phyloP scores from a whole-genome alignment of 2,329 filamentous ascomycete genomes.

The Ceratocystiopsis minuta region DNA sequence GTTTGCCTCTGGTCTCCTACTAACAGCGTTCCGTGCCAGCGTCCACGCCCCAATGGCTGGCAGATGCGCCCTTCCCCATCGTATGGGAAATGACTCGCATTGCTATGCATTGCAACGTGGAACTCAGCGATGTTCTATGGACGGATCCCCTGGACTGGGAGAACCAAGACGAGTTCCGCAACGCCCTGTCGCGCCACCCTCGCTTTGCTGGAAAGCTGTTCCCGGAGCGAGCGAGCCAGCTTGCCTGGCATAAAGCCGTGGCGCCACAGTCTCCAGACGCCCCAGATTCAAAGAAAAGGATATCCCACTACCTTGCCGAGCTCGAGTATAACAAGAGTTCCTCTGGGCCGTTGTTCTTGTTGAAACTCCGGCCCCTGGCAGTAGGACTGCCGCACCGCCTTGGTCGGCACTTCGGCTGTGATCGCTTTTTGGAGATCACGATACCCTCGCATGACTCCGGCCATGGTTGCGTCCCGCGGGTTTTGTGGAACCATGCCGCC shows the following conservation, averaged over 20 bases:
- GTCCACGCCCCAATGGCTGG: slow-evolving; percentile 22
- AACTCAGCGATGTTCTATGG: slow-evolving; percentile 18
- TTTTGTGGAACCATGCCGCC: slow-evolving; percentile 15
- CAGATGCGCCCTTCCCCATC: slow-evolving; percentile 27
- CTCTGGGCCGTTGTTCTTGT: slow-evolving; percentile 23
- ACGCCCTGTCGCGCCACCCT: slow-evolving; percentile 19
- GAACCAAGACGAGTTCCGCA: slow-evolving; percentile 26
- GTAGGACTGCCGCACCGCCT: slow-evolving; percentile 33
- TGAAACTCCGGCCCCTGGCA: slow-evolving; percentile 29
- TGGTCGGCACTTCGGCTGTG: slow-evolving; percentile 34
- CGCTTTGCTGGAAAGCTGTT: slow-evolving; percentile 26
- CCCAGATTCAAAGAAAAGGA: slow-evolving; percentile 15
- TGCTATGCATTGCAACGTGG: slow-evolving; percentile 25
- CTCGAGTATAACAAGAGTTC: slow-evolving; percentile 20
- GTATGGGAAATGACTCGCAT: slow-evolving; percentile 34
- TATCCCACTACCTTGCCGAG: slow-evolving; percentile 25
- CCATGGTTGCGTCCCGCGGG: slow-evolving; percentile 9
- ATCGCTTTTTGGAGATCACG: slow-evolving; percentile 38
- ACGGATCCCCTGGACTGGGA: slow-evolving; percentile 23
- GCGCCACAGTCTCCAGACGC: neutral
- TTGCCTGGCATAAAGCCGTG: slow-evolving; percentile 29
- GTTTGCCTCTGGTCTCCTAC: neutral
- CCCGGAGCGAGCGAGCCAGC: slow-evolving; percentile 25
- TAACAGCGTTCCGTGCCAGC: slow-evolving; percentile 14
- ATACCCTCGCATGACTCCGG: slow-evolving; percentile 25